Evolutionary conservation across 2,329 filamentous ascomycete genomes (phyloP).

Genomic region (Whalleya microplaca): DNA sequence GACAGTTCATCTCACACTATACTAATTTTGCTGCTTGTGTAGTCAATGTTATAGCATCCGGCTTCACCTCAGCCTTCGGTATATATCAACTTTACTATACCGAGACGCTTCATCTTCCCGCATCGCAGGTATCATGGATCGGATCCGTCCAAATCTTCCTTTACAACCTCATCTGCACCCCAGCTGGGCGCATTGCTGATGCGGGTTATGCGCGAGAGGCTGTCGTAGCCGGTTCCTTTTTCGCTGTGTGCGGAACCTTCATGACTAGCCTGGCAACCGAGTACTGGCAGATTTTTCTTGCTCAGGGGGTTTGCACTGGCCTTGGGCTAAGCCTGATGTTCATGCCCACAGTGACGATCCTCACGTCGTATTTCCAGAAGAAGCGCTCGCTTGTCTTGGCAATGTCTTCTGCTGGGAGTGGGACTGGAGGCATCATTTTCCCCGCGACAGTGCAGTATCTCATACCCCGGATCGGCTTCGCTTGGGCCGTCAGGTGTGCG

Average conservation of each 20-base stretch:
- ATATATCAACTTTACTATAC: slow-evolving; percentile 52
- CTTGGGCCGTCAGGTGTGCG: slow-evolving; percentile 65
- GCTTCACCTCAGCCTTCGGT: slow-evolving; percentile 53
- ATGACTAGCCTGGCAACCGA: slow-evolving; percentile 41
- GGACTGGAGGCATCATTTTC: slow-evolving; percentile 66
- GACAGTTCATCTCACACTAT: slow-evolving; percentile 29
- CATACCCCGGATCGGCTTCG: slow-evolving; percentile 64
- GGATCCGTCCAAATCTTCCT: slow-evolving; percentile 46
- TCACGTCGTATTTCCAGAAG: slow-evolving; percentile 62
- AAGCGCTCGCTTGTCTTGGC: slow-evolving; percentile 62
- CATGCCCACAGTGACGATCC: slow-evolving; percentile 54
- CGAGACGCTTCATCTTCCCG: slow-evolving; percentile 37
- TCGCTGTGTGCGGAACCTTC: slow-evolving; percentile 45
- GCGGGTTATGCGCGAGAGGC: slow-evolving; percentile 38
- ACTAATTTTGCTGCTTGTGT: not conserved
- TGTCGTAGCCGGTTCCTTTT: slow-evolving; percentile 37
- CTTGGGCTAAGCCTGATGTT: slow-evolving; percentile 58
- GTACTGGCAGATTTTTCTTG: slow-evolving; percentile 47
- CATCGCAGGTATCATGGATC: slow-evolving; percentile 49
- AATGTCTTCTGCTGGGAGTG: slow-evolving; percentile 62
- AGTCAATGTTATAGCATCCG: slow-evolving; percentile 54
- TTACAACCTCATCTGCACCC: slow-evolving; percentile 36
- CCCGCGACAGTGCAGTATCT: slow-evolving; percentile 61
- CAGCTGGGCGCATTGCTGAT: slow-evolving; percentile 39
- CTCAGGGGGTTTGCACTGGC: slow-evolving; percentile 56